A percentile compares a stretch with the other conserved stretches of the same genome.
phyloP scores from a whole-genome alignment of 352 stramenopile species.

The Phytophthora colocasiae region DNA sequence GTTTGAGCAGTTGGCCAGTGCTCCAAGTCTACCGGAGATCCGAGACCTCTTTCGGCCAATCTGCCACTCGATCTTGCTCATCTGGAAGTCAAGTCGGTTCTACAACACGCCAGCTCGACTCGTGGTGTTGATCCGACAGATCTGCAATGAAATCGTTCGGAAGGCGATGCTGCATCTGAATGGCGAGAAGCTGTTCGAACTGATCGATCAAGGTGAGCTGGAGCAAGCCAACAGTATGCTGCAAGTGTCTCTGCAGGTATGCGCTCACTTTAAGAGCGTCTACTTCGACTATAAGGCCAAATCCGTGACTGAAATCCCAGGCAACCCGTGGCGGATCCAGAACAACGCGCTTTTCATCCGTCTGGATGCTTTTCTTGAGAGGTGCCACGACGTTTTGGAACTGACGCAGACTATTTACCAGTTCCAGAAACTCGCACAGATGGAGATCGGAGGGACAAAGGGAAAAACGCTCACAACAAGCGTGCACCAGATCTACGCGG shows the following conservation, averaged over 20 bases:
- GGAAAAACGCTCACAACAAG: slow-evolving; percentile 92
- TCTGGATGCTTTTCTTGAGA: slow-evolving; percentile 91
- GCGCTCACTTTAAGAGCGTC: slow-evolving; percentile 90
- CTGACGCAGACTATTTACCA: slow-evolving; percentile 91
- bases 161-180: slow-evolving; percentile 79
- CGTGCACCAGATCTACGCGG: slow-evolving; percentile 88
- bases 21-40: slow-evolving; percentile 59
- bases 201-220: slow-evolving; percentile 80
- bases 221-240: slow-evolving; percentile 81
- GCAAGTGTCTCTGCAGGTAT: slow-evolving; percentile 77
- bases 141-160: slow-evolving; percentile 91
- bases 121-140: slow-evolving; percentile 88
- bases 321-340: slow-evolving; percentile 91
- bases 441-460: slow-evolving; percentile 94
- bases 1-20: slow-evolving; percentile 54
- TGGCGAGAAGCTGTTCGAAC: slow-evolving; percentile 79
- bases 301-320: slow-evolving; percentile 76
- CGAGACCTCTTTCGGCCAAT: slow-evolving; percentile 85
- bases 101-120: slow-evolving; percentile 92
- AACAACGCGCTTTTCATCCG: slow-evolving; percentile 93
- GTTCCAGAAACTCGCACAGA: slow-evolving; percentile 87
- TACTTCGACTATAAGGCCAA: slow-evolving; percentile 95
- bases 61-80: slow-evolving; percentile 87
- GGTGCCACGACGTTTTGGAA: slow-evolving; percentile 92
- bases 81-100: slow-evolving; percentile 92